A percentile compares a stretch with the other conserved stretches of the same genome.
Conservation (phyloP, 2,329 filamentous ascomycete species). For the Sclerotinia subarctica region DNA sequence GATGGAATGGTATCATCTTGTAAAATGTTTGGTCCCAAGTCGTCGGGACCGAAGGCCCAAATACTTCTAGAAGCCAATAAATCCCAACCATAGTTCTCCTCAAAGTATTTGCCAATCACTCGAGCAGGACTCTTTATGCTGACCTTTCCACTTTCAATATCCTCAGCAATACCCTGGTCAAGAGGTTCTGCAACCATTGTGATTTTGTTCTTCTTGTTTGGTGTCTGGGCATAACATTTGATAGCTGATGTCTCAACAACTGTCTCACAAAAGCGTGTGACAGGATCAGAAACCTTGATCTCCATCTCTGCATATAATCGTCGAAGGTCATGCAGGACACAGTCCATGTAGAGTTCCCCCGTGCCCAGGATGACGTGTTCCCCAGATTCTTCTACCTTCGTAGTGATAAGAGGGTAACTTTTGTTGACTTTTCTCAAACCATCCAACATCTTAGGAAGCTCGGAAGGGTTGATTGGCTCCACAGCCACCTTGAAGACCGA, state of each 20-base stretch:
- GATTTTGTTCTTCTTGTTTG: slow-evolving; percentile 99
- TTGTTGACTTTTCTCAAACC: slow-evolving; percentile 96
- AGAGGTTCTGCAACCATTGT: slow-evolving; percentile 97
- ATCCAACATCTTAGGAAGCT: slow-evolving; percentile 97
- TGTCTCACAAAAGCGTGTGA: slow-evolving; percentile 96
- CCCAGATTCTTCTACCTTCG: slow-evolving; percentile 96
- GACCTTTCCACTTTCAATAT: slow-evolving; percentile 88
- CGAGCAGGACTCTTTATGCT: slow-evolving; percentile 90
- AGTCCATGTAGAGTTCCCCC: slow-evolving; percentile 99
- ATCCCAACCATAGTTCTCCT: slow-evolving; percentile 96
- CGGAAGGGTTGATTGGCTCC: slow-evolving; percentile 96
- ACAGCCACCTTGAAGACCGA: slow-evolving; percentile 97
- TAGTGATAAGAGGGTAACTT: slow-evolving; percentile 91
- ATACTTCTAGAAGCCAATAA: slow-evolving; percentile 90
- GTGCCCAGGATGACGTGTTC: slow-evolving; percentile 95
- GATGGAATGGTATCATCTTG: slow-evolving; percentile 95
- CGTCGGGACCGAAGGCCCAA: slow-evolving; percentile 97
- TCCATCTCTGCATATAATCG: slow-evolving; percentile 98
- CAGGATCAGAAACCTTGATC: slow-evolving; percentile 96
- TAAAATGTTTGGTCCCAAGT: slow-evolving; percentile 89
- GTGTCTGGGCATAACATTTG: slow-evolving; percentile 95
- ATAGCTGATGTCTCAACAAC: slow-evolving; percentile 96
- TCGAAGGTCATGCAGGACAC: slow-evolving; percentile 90
- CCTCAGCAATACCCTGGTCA: slow-evolving; percentile 89
- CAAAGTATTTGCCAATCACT: slow-evolving; percentile 94